Conservation (phyloP, 768 basidiomycete genomes). For the Trametes punicea region DNA sequence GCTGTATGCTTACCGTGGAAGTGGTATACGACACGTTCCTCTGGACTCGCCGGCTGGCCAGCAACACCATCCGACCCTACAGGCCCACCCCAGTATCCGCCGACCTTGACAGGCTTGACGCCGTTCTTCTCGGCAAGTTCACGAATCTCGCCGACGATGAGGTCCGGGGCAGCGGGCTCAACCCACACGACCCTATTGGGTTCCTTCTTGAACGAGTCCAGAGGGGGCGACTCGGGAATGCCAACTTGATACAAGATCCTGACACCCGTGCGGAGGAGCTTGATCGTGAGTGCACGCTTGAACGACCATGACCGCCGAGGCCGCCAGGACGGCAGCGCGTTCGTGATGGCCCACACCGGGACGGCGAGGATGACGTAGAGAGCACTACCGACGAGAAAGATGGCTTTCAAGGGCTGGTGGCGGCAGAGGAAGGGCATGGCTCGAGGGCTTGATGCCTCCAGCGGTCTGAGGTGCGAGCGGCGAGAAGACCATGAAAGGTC, state of each 20-base stretch:
- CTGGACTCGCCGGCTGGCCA: constrained; percentile 21
- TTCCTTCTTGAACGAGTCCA: neutral
- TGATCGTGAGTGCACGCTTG: neutral
- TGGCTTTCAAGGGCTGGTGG: neutral
- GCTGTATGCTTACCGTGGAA: constrained; percentile 27
- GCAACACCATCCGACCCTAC: constrained; percentile 11
- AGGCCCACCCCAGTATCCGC: constrained; percentile 37
- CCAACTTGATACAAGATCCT: neutral
- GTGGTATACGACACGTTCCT: constrained; percentile 34
- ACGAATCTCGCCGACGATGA: constrained; percentile 32
- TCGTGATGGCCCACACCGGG: neutral
- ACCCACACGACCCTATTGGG: constrained; percentile 30
- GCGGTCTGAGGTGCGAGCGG: too few species aligned
- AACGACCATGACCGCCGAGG: neutral
- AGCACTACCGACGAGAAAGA: neutral
- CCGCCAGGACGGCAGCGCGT: neutral
- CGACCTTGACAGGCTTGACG: constrained; percentile 29
- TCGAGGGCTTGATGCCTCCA: too few species aligned
- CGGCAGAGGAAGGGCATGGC: neutral
- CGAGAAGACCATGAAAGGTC: too few species aligned
- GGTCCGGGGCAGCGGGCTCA: constrained; percentile 29
- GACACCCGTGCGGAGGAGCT: neutral
- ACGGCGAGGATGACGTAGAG: neutral
- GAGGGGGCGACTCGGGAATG: neutral
- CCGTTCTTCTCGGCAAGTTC: constrained; percentile 29